Percentiles rank a stretch among this genome's conserved stretches.
phyloP scores from a whole-genome alignment of 169 alveolate species.

The Cryptosporidium bovis region DNA sequence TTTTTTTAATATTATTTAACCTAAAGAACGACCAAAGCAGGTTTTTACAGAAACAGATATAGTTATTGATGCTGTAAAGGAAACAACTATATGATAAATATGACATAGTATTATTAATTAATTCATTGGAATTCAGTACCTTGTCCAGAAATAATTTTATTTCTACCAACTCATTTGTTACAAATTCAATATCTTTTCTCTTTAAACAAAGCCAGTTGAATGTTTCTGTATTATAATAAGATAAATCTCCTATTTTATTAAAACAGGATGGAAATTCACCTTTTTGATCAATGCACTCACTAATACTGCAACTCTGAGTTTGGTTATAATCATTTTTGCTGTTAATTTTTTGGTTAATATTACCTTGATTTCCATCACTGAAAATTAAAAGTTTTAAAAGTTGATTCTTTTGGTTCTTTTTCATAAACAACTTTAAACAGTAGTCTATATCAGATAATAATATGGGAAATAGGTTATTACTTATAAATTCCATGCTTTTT shows the following conservation, averaged over 20 bases:
- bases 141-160: constrained; percentile 1
- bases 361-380: neutral
- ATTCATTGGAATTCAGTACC: neutral
- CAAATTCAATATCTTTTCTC: neutral
- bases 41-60: constrained; percentile 7
- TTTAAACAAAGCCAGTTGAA: constrained; percentile 1
- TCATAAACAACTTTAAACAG: neutral
- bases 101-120: constrained; percentile 1
- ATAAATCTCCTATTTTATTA: too few species aligned
- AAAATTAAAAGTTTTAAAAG: constrained; percentile 2
- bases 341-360: neutral
- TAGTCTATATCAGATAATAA: constrained; percentile 16
- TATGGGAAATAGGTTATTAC: constrained; percentile 9
- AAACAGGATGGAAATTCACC: too few species aligned
- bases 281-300: too few species aligned
- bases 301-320: too few species aligned
- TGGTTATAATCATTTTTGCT: neutral
- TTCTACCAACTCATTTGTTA: constrained; percentile 10
- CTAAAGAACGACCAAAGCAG: constrained; percentile 40
- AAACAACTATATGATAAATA: constrained; percentile 25
- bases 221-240: neutral
- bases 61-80: neutral
- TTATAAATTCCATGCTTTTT: constrained; percentile 17
- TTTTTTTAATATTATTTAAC: constrained; percentile 13
- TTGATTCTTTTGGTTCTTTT: neutral